phyloP scores from a whole-genome alignment of 2,329 filamentous ascomycete species.

The Diaporthe velutina region DNA sequence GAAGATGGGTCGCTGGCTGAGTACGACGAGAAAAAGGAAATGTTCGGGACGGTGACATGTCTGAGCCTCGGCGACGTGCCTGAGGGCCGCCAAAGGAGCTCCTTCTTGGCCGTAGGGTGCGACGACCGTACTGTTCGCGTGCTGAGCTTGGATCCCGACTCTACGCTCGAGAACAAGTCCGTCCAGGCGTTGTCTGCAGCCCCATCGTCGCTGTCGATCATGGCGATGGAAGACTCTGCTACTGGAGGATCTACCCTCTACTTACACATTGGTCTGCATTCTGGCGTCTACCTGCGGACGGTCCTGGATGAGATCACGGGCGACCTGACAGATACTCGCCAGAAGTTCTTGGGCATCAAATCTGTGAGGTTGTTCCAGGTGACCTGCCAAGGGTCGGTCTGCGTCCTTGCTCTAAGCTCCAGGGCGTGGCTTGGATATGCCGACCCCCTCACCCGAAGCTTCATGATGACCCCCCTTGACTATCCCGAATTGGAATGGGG shows the following conservation, averaged over 20 bases:
- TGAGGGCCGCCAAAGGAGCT: conserved; percentile 88
- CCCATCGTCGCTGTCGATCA: conserved; percentile 89
- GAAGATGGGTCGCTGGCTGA: conserved; percentile 90
- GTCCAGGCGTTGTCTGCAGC: conserved; percentile 93
- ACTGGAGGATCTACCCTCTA: conserved; percentile 91
- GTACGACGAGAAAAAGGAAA: conserved; percentile 94
- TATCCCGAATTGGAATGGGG: conserved; percentile 92
- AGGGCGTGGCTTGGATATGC: conserved; percentile 97
- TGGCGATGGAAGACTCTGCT: conserved; percentile 94
- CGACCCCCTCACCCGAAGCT: conserved; percentile 86
- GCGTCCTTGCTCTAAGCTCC: conserved; percentile 90
- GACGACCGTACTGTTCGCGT: conserved; percentile 97
- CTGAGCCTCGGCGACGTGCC: conserved; percentile 95
- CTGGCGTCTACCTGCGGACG: conserved; percentile 94
- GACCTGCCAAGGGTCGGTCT: conserved; percentile 85
- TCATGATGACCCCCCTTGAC: conserved; percentile 92
- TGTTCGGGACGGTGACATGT: conserved; percentile 95
- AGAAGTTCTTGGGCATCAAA: conserved; percentile 93
- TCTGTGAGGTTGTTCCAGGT: conserved; percentile 92
- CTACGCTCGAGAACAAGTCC: conserved; percentile 91
- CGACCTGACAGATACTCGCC: conserved; percentile 93
- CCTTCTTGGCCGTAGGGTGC: conserved; percentile 95
- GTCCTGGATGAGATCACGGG: conserved; percentile 96
- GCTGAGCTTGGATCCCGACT: conserved; percentile 88
- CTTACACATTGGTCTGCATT: conserved; percentile 95